Base-by-base conservation (phyloP, 78 protist species). In the Planoprotostelium fungivorum region DNA sequence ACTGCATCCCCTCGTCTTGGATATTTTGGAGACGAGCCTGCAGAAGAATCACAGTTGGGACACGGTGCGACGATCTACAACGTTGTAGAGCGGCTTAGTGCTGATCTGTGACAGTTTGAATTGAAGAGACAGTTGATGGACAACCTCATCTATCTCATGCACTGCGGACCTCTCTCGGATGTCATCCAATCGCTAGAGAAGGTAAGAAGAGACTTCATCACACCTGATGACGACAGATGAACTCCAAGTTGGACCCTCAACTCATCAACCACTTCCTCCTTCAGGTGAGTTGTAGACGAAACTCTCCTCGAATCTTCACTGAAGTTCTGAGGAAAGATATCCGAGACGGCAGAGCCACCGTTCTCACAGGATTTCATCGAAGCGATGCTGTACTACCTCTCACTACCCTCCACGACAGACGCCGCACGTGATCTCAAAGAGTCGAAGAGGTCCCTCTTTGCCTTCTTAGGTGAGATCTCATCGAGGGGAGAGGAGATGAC, bases 381-480 rank as follows among this genome's bases (percentile, higher is more conserved):
- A 5, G 5, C 73, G 5, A 25, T 51, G 5, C 73, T 51, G 73
- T 25, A 51, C 16, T 16, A 25, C 31, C 73, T 51, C 31, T 51
- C 16, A 16, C 16, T 51, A 51, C 73, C 5, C 31, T 25, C 31
- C 73, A 25, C 31, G 5, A 51, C 16, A 51, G 73, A 51, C 16
- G 5, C 31, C 73, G 31, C 16, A 16, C 5, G 73, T 5, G 5
- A 51, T 51, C 16, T 16, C 16, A 51, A 51, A 51, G 73, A 51
- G 73, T 5, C 5, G 73, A 51, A 51, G 73, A 51, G 16, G 16
- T 51, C 16, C 31, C 31, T 51, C 73, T 16, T 51, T 16, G 5
- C 73, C 73, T 51, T 51, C 73, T 51, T 51, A 51, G 73, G 73
- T 51, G n/a, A n/a, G n/a, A n/a, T n/a, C n/a, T n/a, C n/a, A n/a